Evolutionary conservation across 345 rosid species (phyloP).

Genomic region (Carallia brachiata): DNA sequence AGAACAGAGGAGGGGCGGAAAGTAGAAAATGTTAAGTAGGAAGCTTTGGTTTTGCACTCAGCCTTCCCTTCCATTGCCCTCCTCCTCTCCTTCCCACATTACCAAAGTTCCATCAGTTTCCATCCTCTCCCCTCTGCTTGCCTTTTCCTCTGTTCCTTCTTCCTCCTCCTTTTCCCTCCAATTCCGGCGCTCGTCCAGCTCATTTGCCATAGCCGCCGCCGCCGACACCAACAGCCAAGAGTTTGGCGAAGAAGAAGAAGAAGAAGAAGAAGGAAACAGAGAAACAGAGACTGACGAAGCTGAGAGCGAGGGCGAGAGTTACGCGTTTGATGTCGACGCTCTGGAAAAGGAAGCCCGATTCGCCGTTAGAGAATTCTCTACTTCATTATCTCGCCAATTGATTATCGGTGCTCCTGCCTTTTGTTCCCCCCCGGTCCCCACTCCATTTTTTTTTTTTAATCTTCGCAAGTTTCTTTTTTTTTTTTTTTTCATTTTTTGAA

Average conservation of each 20-base stretch:
- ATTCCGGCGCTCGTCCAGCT: constrained; percentile 16
- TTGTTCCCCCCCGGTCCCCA: neutral
- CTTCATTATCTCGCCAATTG: constrained; percentile 61
- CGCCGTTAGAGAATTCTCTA: constrained; percentile 57
- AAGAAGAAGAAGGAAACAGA: constrained; percentile 6
- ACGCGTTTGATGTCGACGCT: constrained; percentile 46
- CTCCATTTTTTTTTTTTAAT: neutral
- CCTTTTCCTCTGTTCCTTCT: constrained; percentile 5
- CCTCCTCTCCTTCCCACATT: constrained; percentile 10
- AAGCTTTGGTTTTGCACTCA: neutral
- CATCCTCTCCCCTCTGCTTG: constrained; percentile 19
- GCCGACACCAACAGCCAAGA: no score
- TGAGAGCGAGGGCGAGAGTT: constrained; percentile 26
- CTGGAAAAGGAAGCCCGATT: constrained; percentile 70
- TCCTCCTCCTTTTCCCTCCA: constrained; percentile 21
- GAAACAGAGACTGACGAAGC: constrained; percentile 14
- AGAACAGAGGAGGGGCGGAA: no score
- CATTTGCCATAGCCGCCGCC: constrained; percentile 2
- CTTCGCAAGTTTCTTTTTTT: neutral
- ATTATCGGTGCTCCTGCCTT: constrained; percentile 41
- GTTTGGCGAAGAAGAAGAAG: constrained; percentile 18
- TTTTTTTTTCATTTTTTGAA: neutral
- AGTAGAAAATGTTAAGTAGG: no score
- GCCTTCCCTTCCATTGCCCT: constrained; percentile 12
- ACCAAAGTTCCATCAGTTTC: constrained; percentile 2